Percentiles rank a stretch among this genome's conserved stretches.
Conservation (phyloP, 805 yeast species). For the Candida patagonica region DNA sequence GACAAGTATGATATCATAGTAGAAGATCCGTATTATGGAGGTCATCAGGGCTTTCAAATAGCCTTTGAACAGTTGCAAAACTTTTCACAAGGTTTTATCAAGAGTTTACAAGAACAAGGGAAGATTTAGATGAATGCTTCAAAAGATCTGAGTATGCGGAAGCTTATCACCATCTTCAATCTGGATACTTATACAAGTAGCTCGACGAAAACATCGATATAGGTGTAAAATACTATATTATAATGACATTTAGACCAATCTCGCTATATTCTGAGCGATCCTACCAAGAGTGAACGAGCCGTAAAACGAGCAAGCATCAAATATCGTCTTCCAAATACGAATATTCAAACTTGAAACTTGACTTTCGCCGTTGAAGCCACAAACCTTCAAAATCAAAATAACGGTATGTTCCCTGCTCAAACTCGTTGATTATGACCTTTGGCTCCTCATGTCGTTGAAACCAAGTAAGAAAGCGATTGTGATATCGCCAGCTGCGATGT, state of each 20-base stretch:
- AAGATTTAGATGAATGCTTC: too few relatives aligned
- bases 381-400: slow-evolving; percentile 76
- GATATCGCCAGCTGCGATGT: slow-evolving; percentile 75
- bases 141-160: too few relatives aligned
- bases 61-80: slow-evolving; percentile 68
- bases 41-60: slow-evolving; percentile 67
- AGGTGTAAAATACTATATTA: too few relatives aligned
- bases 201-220: too few relatives aligned
- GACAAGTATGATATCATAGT: slow-evolving; percentile 45
- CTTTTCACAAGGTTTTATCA: slow-evolving; percentile 64
- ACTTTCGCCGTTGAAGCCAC: slow-evolving; percentile 55
- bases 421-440: slow-evolving; percentile 30
- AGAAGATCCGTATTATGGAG: slow-evolving; percentile 92
- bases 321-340: slow-evolving; percentile 35
- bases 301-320: slow-evolving; percentile 6
- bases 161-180: too few relatives aligned
- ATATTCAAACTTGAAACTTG: slow-evolving; percentile 46
- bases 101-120: too few relatives aligned
- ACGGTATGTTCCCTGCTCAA: slow-evolving; percentile 51
- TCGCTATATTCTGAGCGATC: too few relatives aligned
- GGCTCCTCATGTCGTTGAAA: slow-evolving; percentile 60
- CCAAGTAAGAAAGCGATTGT: slow-evolving; percentile 70
- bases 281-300: too few relatives aligned
- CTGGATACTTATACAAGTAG: too few relatives aligned
- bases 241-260: too few relatives aligned